Evolutionary conservation across 495 filamentous ascomycete species (phyloP).

Genomic region (Neurospora sp.): DNA sequence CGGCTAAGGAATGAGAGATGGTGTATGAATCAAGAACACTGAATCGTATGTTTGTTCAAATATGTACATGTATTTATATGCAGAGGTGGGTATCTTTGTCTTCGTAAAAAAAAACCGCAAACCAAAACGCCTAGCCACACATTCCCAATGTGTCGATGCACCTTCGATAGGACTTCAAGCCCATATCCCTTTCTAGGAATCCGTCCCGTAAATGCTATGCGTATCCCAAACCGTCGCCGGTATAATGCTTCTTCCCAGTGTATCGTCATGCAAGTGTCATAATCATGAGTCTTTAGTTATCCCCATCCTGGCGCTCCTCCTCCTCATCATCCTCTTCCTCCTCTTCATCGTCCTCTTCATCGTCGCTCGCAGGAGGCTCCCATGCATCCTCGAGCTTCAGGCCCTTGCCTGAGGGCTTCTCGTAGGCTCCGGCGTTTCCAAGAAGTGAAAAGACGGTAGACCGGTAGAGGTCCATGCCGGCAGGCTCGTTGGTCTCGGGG

Average conservation of each 20-base stretch:
- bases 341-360: constrained; percentile 47
- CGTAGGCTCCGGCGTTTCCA: constrained; percentile 25
- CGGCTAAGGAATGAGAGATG: background rate
- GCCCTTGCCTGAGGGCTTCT: constrained; percentile 50
- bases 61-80: background rate
- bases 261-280: background rate
- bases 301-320: constrained; percentile 17
- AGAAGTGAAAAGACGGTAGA: constrained; percentile 41
- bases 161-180: background rate
- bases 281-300: background rate
- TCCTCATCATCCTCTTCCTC: constrained; percentile 29
- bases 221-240: background rate
- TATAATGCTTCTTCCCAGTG: background rate
- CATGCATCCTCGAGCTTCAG: constrained; percentile 79
- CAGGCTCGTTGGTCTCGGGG: constrained; percentile 33
- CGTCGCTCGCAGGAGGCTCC: constrained; percentile 54
- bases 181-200: background rate
- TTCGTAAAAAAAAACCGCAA: background rate
- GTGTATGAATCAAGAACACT: background rate
- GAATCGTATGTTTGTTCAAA: background rate
- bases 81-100: background rate
- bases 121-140: background rate
- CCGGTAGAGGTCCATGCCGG: constrained; percentile 33
- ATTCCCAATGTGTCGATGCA: background rate
- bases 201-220: background rate